Percentiles rank a stretch among this genome's conserved stretches.
phyloP scores from a whole-genome alignment of 805 yeast species.

The Yarrowia porcina region DNA sequence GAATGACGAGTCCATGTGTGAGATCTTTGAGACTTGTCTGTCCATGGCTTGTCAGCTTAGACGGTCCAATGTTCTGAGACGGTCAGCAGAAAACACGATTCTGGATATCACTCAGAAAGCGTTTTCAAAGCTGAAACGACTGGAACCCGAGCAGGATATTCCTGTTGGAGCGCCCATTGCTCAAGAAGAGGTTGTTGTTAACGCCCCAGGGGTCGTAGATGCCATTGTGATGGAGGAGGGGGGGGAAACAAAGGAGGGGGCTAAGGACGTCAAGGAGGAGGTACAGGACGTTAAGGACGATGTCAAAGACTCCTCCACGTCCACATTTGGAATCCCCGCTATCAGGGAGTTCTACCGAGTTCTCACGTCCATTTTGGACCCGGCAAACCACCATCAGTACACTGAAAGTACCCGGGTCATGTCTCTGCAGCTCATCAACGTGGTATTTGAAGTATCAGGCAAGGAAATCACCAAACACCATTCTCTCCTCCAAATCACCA shows the following conservation, averaged over 20 bases:
- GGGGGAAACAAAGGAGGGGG: constrained; percentile 14
- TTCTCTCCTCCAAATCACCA: constrained; percentile 60
- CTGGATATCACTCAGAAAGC: constrained; percentile 63
- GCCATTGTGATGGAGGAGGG: background rate
- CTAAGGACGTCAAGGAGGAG: constrained; percentile 23
- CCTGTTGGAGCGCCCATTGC: constrained; percentile 42
- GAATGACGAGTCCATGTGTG: constrained; percentile 79
- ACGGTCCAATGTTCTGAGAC: constrained; percentile 82
- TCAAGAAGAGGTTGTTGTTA: constrained; percentile 27
- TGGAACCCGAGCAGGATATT: constrained; percentile 47
- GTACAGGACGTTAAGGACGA: background rate
- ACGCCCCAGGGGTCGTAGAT: constrained; percentile 3
- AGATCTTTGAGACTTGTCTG: constrained; percentile 85
- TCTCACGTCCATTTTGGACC: constrained; percentile 74
- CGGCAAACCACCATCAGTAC: constrained; percentile 76
- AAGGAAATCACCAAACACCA: constrained; percentile 57
- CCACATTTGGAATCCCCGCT: constrained; percentile 62
- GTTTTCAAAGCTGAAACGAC: constrained; percentile 55
- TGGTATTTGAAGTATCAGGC: constrained; percentile 81
- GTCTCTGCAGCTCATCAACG: constrained; percentile 70
- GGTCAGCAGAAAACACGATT: constrained; percentile 84
- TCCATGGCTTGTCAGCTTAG: constrained; percentile 89
- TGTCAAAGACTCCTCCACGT: constrained; percentile 39
- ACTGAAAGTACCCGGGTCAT: constrained; percentile 83
- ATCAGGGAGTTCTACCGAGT: constrained; percentile 74